Conservation (phyloP, 2,329 filamentous ascomycete genomes). For the Zymoseptoria tritici region DNA sequence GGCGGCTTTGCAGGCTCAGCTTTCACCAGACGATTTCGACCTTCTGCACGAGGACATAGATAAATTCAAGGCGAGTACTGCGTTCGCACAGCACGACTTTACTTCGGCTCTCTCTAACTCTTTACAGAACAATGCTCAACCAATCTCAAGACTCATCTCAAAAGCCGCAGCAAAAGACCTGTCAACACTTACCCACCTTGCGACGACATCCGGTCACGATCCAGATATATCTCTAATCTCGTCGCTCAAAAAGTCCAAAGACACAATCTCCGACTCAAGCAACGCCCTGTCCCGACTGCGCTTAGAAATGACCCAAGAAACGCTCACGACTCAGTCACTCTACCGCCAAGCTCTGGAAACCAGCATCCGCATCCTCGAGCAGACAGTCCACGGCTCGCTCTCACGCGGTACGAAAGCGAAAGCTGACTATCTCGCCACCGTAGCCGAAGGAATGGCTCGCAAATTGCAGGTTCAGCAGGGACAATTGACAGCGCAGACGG, state of each 20-base stretch:
- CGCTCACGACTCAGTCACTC: slow-evolving; percentile 28
- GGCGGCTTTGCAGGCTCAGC: slow-evolving; percentile 33
- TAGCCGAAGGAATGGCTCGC: slow-evolving; percentile 36
- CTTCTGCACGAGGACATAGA: slow-evolving; percentile 35
- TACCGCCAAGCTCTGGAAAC: slow-evolving; percentile 33
- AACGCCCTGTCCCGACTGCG: slow-evolving; percentile 24
- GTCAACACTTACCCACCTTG: slow-evolving; percentile 28
- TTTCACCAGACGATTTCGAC: slow-evolving; percentile 31
- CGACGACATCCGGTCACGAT: slow-evolving; percentile 4
- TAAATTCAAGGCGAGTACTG: slow-evolving; percentile 30
- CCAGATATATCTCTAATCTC: slow-evolving; percentile 7
- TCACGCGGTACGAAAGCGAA: slow-evolving; percentile 35
- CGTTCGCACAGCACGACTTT: neutral
- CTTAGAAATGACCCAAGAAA: slow-evolving; percentile 29
- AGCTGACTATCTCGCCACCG: slow-evolving; percentile 37
- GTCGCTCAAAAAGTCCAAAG: slow-evolving; percentile 12
- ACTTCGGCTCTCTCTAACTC: neutral
- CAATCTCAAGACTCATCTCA: slow-evolving; percentile 30
- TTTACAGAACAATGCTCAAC: slow-evolving; percentile 28
- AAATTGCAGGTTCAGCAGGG: slow-evolving; percentile 31
- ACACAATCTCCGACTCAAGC: slow-evolving; percentile 13
- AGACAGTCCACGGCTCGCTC: slow-evolving; percentile 40
- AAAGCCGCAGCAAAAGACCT: slow-evolving; percentile 27
- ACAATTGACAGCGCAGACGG: slow-evolving; percentile 21
- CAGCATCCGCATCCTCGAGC: slow-evolving; percentile 40